A percentile compares a stretch with the other conserved stretches of the same genome.
These are phyloP conservation scores for Diaporthe nobilis DNA, from an alignment of 2,329 filamentous ascomycete species.

Conservation along the genomic window DNA sequence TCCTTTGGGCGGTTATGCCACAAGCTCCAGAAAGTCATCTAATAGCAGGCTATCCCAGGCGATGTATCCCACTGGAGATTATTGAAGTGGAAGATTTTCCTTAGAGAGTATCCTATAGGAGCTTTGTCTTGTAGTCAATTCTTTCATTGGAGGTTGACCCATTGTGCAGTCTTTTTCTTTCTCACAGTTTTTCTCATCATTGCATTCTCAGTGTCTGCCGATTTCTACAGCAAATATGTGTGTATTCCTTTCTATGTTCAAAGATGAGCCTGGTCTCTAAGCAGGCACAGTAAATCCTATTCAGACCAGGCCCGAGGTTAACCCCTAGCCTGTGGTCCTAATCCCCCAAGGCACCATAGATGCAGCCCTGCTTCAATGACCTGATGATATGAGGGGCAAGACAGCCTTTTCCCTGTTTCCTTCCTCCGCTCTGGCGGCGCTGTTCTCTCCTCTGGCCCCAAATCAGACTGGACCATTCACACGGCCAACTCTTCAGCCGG, in stretches of 20 bases:
- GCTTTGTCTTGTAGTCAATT: no score
- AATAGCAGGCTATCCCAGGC: no score
- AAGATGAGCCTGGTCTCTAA: not conserved
- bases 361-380: not conserved
- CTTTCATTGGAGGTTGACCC: no score
- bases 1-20: no score
- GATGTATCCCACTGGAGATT: no score
- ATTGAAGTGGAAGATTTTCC: no score
- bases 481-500: not conserved
- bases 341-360: not conserved
- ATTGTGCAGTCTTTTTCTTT: not conserved
- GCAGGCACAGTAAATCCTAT: not conserved
- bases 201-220: not conserved
- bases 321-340: not conserved
- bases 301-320: not conserved
- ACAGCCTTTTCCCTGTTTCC: not conserved
- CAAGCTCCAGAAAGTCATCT: not conserved
- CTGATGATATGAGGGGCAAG: not conserved
- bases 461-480: not conserved
- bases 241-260: slow-evolving; percentile 29
- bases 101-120: no score
- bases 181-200: not conserved
- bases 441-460: not conserved
- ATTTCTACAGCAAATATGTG: not conserved
- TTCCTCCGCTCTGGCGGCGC: not conserved